A percentile compares a stretch with the other conserved stretches of the same genome.
These are phyloP conservation scores for Puya raimondii DNA, from an alignment of 176 grass and related monocot genomes.

Conservation along the genomic window DNA sequence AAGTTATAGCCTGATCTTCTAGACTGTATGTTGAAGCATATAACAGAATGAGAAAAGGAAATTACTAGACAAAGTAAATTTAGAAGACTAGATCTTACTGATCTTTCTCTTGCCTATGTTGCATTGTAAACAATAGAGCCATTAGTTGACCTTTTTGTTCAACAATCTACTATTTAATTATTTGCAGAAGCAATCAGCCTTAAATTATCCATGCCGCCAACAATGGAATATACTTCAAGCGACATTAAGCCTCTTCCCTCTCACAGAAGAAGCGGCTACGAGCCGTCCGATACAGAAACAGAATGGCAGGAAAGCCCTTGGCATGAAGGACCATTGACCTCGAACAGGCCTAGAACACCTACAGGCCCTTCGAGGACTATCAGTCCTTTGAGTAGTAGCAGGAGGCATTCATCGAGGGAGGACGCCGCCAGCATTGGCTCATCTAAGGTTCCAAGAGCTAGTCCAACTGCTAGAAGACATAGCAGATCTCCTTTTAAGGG, in stretches of 20 bases:
- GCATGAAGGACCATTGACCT: constrained; percentile 38
- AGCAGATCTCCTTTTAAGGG: constrained; percentile 34
- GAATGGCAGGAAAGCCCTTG: constrained; percentile 80
- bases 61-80: too few species aligned
- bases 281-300: constrained; percentile 69
- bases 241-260: not conserved
- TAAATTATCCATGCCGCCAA: not conserved
- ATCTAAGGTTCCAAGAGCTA: constrained; percentile 3
- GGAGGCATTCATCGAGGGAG: not conserved
- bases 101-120: too few species aligned
- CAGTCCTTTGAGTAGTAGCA: constrained; percentile 5
- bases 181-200: not conserved
- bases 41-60: too few species aligned
- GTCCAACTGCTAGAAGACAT: constrained; percentile 23
- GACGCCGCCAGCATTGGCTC: constrained; percentile 15
- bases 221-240: constrained; percentile 11
- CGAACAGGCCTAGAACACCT: constrained; percentile 28
- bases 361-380: constrained; percentile 29
- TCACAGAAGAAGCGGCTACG: constrained; percentile 42
- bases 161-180: not conserved
- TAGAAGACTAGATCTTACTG: too few species aligned
- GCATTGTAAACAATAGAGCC: too few species aligned
- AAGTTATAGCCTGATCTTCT: too few species aligned
- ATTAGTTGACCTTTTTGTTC: too few species aligned
- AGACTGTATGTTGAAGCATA: too few species aligned